Conservation (phyloP, 768 basidiomycete species). For the Lactarius hatsudake region DNA sequence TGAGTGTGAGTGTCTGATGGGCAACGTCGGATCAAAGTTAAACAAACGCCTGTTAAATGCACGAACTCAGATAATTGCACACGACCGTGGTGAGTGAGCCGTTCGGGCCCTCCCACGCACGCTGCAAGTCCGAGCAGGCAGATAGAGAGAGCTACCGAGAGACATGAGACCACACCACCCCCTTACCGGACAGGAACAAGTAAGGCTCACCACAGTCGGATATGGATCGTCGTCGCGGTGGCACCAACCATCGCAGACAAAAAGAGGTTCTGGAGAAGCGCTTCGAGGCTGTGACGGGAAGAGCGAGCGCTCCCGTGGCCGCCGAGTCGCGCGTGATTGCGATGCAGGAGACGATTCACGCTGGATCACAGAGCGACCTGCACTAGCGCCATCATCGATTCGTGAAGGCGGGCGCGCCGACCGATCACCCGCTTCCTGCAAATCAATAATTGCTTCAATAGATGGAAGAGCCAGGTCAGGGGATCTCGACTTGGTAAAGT, state of each 20-base stretch:
- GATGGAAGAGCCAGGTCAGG: background rate
- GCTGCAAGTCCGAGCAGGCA: constrained; percentile 30
- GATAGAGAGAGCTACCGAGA: constrained; percentile 25
- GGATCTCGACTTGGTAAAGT: background rate
- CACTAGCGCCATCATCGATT: background rate
- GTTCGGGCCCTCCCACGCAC: constrained; percentile 29
- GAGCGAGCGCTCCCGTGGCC: background rate
- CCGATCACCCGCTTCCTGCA: background rate
- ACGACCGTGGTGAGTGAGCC: constrained; percentile 29
- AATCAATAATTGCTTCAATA: background rate
- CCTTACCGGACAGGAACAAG: background rate
- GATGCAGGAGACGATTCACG: background rate
- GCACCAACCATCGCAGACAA: constrained; percentile 29
- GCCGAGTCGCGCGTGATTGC: background rate
- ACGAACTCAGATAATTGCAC: constrained; percentile 23
- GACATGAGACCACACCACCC: background rate
- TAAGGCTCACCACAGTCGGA: constrained; percentile 19
- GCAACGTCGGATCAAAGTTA: background rate
- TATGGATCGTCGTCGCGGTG: background rate
- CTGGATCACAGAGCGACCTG: background rate
- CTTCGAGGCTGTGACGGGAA: constrained; percentile 15
- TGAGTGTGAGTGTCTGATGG: constrained; percentile 3
- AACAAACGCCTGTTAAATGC: background rate
- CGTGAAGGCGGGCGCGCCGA: background rate
- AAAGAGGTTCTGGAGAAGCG: constrained; percentile 26